phyloP scores from a whole-genome alignment of 1,139 yeast species.

The Sugiyamaella paludigena region DNA sequence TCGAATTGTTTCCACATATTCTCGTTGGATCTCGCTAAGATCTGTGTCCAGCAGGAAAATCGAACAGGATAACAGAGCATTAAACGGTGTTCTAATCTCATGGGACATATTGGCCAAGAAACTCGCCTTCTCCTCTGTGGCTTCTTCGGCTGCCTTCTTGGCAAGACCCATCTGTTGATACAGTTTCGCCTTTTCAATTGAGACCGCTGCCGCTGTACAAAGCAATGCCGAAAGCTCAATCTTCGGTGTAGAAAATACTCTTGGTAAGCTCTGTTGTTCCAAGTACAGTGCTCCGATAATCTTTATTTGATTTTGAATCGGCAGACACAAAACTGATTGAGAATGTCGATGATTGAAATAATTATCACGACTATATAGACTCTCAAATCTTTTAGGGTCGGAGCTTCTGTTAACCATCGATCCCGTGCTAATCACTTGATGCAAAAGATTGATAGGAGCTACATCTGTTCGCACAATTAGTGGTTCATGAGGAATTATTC shows the following conservation, averaged over 20 bases:
- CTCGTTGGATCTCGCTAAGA: slow-evolving; percentile 48
- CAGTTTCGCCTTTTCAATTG: slow-evolving; percentile 49
- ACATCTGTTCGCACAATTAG: slow-evolving; percentile 45
- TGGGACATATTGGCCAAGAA: slow-evolving; percentile 56
- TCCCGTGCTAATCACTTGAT: slow-evolving; percentile 45
- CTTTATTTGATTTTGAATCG: slow-evolving; percentile 47
- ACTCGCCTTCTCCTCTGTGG: slow-evolving; percentile 58
- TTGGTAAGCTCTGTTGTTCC: slow-evolving; percentile 39
- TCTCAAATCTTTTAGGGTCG: slow-evolving; percentile 42
- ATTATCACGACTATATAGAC: slow-evolving; percentile 42
- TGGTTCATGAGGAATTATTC: slow-evolving; percentile 42
- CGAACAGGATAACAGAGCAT: slow-evolving; percentile 55
- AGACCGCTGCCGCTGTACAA: slow-evolving; percentile 56
- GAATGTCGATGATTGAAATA: slow-evolving; percentile 44
- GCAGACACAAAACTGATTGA: slow-evolving; percentile 47
- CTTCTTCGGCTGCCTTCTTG: slow-evolving; percentile 56
- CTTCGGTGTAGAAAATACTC: slow-evolving; percentile 40
- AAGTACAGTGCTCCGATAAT: slow-evolving; percentile 51
- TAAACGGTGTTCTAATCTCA: slow-evolving; percentile 59
- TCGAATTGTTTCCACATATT: slow-evolving; percentile 55
- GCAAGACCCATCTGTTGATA: slow-evolving; percentile 54
- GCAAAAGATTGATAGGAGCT: slow-evolving; percentile 47
- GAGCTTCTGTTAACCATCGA: slow-evolving; percentile 42
- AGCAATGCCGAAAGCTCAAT: slow-evolving; percentile 47
- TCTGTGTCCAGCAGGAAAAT: slow-evolving; percentile 52